Evolutionary conservation across 805 yeast species (phyloP).

Genomic region (Candida mattraensis): DNA sequence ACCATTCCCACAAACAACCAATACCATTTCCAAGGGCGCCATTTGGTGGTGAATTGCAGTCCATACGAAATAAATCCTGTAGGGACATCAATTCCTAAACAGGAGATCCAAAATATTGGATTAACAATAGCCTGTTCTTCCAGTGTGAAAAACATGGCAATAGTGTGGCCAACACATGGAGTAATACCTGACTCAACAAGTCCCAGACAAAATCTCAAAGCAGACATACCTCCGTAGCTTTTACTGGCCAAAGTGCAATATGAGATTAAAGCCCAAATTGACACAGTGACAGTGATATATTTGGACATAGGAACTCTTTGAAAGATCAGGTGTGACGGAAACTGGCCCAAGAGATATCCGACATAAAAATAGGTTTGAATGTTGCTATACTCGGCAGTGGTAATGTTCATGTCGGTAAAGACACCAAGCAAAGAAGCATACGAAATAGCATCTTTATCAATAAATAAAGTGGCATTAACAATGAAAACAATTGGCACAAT

Average conservation of each 20-base stretch:
- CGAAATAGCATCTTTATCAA: slow-evolving; percentile 52
- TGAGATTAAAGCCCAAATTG: slow-evolving; percentile 9
- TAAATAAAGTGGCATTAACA: slow-evolving; percentile 44
- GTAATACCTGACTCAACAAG: slow-evolving; percentile 31
- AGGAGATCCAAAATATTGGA: slow-evolving; percentile 50
- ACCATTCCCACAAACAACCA: slow-evolving; percentile 53
- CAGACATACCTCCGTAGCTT: slow-evolving; percentile 34
- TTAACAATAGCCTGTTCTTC: slow-evolving; percentile 44
- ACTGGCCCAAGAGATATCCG: slow-evolving; percentile 47
- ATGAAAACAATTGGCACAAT: slow-evolving; percentile 37
- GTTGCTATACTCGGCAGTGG: slow-evolving; percentile 43
- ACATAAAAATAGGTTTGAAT: slow-evolving; percentile 47
- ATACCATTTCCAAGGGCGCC: slow-evolving; percentile 45
- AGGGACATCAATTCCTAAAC: slow-evolving; percentile 43
- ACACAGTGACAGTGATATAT: slow-evolving; percentile 6
- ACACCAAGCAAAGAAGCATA: slow-evolving; percentile 49
- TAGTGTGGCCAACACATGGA: slow-evolving; percentile 19
- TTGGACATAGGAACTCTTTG: slow-evolving; percentile 36
- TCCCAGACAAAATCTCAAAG: slow-evolving; percentile 38
- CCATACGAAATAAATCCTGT: slow-evolving; percentile 36
- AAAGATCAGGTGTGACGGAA: slow-evolving; percentile 42
- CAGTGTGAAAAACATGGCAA: slow-evolving; percentile 45
- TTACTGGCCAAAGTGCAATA: slow-evolving; percentile 14
- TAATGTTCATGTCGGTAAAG: slow-evolving; percentile 44
- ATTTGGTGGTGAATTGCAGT: slow-evolving; percentile 14